Evolutionary conservation across 2,329 filamentous ascomycete genomes (phyloP).

Genomic region (Aspergillus novofumigatus): DNA sequence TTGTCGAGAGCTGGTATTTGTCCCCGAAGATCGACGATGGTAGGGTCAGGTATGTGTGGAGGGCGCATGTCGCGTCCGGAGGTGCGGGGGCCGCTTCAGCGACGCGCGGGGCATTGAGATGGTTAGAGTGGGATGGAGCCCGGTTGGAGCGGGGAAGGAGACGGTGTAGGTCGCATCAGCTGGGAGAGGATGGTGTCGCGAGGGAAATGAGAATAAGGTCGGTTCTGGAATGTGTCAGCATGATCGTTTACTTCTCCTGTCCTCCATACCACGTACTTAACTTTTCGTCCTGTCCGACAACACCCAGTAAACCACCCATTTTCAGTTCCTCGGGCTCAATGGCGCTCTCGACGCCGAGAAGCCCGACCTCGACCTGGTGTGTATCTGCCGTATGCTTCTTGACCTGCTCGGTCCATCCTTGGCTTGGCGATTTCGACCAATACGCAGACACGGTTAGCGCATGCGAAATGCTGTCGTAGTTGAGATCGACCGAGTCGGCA

Average conservation of each 20-base stretch:
- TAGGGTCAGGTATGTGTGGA: conserved; percentile 78
- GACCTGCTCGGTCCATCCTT: conserved; percentile 47
- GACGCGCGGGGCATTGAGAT: conserved; percentile 56
- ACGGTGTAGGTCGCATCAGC: conserved; percentile 55
- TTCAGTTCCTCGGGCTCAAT: conserved; percentile 68
- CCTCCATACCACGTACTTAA: conserved; percentile 47
- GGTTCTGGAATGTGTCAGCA: conserved; percentile 48
- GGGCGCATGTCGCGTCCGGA: conserved; percentile 57
- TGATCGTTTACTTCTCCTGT: background rate
- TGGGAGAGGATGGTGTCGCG: conserved; percentile 64
- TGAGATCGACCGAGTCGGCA: conserved; percentile 68
- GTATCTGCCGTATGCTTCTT: conserved; percentile 20
- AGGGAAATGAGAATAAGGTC: conserved; percentile 77
- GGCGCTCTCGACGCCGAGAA: conserved; percentile 61
- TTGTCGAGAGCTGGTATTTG: conserved; percentile 68
- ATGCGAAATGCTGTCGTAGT: conserved; percentile 67
- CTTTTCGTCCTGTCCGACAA: conserved; percentile 69
- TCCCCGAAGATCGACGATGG: conserved; percentile 80
- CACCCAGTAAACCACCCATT: conserved; percentile 71
- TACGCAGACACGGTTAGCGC: conserved; percentile 61
- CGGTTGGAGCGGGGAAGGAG: conserved; percentile 65
- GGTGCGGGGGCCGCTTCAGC: conserved; percentile 46
- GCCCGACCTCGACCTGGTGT: conserved; percentile 72
- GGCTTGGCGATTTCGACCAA: conserved; percentile 46
- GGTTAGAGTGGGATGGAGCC: conserved; percentile 77